Evolutionary conservation across 768 basidiomycete genomes (phyloP).

Genomic region (Neoboletus subvelutipes): DNA sequence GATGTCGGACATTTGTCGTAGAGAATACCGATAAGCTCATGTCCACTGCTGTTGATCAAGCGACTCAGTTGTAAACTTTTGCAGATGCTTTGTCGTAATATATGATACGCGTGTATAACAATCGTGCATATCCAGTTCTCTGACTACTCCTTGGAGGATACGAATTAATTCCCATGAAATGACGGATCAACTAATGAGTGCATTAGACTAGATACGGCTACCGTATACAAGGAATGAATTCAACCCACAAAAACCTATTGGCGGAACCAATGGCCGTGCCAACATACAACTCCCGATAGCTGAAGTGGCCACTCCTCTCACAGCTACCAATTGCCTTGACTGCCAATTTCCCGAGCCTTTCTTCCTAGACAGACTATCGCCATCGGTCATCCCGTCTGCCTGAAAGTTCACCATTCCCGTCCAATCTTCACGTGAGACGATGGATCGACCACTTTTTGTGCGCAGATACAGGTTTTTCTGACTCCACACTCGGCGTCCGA

Average conservation of each 20-base stretch:
- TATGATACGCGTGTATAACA: neutral
- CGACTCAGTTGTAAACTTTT: neutral
- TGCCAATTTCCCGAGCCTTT: neutral
- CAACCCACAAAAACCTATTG: constrained; percentile 26
- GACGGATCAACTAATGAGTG: constrained; percentile 25
- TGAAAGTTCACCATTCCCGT: constrained; percentile 48
- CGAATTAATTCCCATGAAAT: constrained; percentile 14
- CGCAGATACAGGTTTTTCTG: constrained; percentile 56
- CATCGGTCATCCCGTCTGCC: neutral
- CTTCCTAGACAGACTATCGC: neutral
- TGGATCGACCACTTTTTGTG: constrained; percentile 28
- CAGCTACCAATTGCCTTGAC: neutral
- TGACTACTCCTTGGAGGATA: neutral
- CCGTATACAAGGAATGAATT: neutral
- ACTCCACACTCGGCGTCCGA: constrained; percentile 77
- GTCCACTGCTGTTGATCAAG: neutral
- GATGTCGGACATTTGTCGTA: neutral
- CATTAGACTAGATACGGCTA: constrained; percentile 5
- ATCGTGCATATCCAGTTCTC: constrained; percentile 7
- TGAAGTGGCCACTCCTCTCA: constrained; percentile 9
- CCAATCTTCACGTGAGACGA: constrained; percentile 50
- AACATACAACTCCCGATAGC: neutral
- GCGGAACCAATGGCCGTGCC: constrained; percentile 6
- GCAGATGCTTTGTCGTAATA: neutral
- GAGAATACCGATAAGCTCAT: neutral